phyloP scores from a whole-genome alignment of 192 early-diverging fungal species.

The Entophlyctis helioformis region DNA sequence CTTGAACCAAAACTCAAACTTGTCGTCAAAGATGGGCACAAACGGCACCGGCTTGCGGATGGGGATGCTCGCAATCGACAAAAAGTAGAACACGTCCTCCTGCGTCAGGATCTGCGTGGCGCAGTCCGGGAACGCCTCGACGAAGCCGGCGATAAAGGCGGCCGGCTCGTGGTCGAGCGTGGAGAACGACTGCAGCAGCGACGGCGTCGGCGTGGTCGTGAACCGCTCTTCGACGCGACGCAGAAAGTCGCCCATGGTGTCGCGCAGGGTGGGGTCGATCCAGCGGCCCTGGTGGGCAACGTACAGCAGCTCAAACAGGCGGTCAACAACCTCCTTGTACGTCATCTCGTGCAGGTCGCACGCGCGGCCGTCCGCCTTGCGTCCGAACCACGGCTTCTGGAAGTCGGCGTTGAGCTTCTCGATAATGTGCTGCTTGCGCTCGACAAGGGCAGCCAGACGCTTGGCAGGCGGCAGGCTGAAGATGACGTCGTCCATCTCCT shows the following conservation, averaged over 20 bases:
- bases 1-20: constrained; percentile 82
- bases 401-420: constrained; percentile 74
- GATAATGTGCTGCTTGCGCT: constrained; percentile 81
- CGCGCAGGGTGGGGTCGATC: constrained; percentile 61
- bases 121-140: constrained; percentile 57
- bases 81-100: constrained; percentile 76
- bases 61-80: constrained; percentile 59
- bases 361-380: constrained; percentile 58
- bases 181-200: constrained; percentile 50
- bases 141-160: constrained; percentile 54
- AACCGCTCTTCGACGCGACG: constrained; percentile 85
- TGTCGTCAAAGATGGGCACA: constrained; percentile 73
- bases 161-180: constrained; percentile 48
- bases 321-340: constrained; percentile 73
- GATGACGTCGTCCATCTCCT: constrained; percentile 69
- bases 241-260: constrained; percentile 67
- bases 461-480: constrained; percentile 75
- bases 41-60: constrained; percentile 84
- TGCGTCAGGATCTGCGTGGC: constrained; percentile 62
- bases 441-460: constrained; percentile 53
- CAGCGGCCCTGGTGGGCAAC: constrained; percentile 59
- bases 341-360: constrained; percentile 89
- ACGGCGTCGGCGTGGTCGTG: constrained; percentile 35
- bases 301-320: constrained; percentile 74
- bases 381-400: constrained; percentile 93